Evolutionary conservation across 2,329 filamentous ascomycete species (phyloP).

Genomic region (Aspergillus candidus): DNA sequence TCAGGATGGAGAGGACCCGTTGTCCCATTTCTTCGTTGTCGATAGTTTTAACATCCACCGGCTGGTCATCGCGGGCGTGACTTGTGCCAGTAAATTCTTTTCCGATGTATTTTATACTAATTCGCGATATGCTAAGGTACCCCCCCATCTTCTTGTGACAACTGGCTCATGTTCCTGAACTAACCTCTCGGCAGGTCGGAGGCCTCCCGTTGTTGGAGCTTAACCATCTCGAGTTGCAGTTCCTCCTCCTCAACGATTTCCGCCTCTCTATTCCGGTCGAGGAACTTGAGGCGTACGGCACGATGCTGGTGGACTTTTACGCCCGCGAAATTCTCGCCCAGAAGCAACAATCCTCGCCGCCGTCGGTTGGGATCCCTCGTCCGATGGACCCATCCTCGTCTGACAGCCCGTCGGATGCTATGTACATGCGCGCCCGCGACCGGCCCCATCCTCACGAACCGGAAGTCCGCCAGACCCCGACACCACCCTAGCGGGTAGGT

Average conservation of each 20-base stretch:
- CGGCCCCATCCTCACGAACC: conserved; percentile 16
- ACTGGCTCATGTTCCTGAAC: not conserved
- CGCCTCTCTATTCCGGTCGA: conserved; percentile 87
- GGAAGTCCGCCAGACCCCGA: conserved; percentile 29
- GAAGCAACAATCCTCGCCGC: conserved; percentile 36
- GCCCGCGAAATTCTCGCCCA: conserved; percentile 78
- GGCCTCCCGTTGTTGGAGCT: conserved; percentile 86
- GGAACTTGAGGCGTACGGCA: conserved; percentile 93
- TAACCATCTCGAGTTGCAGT: conserved; percentile 94
- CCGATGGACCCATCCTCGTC: conserved; percentile 12
- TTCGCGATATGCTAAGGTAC: conserved; percentile 96
- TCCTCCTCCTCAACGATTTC: conserved; percentile 92
- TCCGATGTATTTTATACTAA: conserved; percentile 99
- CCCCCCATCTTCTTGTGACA: conserved; percentile 20
- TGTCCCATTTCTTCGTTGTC: conserved; percentile 79
- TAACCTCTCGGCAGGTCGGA: conserved; percentile 61
- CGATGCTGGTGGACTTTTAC: conserved; percentile 98
- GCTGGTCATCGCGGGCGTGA: conserved; percentile 92
- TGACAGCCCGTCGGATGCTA: conserved; percentile 22
- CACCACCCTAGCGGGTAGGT: conserved; percentile 23
- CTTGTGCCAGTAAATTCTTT: conserved; percentile 98
- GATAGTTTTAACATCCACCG: conserved; percentile 99
- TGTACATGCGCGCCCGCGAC: conserved; percentile 30
- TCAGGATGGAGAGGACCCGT: conserved; percentile 45
- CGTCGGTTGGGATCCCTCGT: conserved; percentile 15